phyloP scores from a whole-genome alignment of 495 filamentous ascomycete species.

The Neurospora sp. region DNA sequence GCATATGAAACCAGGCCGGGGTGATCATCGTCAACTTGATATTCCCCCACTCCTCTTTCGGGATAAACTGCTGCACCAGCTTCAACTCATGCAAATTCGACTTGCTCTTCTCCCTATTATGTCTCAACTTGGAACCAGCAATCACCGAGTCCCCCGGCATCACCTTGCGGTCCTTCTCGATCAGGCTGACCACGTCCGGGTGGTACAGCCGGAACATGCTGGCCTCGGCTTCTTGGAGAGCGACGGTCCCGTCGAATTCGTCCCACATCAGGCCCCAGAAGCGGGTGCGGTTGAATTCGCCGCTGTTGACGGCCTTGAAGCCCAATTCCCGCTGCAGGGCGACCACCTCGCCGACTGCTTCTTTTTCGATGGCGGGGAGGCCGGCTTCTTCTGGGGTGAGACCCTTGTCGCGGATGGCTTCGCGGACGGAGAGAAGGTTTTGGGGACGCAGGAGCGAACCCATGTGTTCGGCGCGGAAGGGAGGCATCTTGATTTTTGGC shows the following conservation, averaged over 20 bases:
- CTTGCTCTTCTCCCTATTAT: slow-evolving; percentile 50
- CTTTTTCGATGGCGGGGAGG: slow-evolving; percentile 48
- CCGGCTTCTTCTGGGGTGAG: slow-evolving; percentile 40
- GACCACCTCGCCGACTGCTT: slow-evolving; percentile 39
- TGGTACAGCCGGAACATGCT: slow-evolving; percentile 64
- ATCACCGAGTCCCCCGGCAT: slow-evolving; percentile 67
- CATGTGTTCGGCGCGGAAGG: slow-evolving; percentile 77
- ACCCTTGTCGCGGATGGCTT: slow-evolving; percentile 47
- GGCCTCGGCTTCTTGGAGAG: slow-evolving; percentile 59
- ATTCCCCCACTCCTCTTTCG: slow-evolving; percentile 48
- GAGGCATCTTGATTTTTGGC: slow-evolving; percentile 40
- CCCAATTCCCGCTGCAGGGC: slow-evolving; percentile 11
- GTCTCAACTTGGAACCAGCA: slow-evolving; percentile 62
- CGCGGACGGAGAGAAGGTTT: slow-evolving; percentile 52
- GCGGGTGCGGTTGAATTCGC: slow-evolving; percentile 62
- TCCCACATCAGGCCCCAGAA: slow-evolving; percentile 66
- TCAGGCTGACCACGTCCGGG: slow-evolving; percentile 69
- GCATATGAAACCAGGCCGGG: slow-evolving; percentile 62
- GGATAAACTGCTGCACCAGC: slow-evolving; percentile 51
- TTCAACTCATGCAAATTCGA: slow-evolving; percentile 60
- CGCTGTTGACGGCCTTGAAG: slow-evolving; percentile 58
- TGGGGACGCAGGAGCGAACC: slow-evolving; percentile 71
- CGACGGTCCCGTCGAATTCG: slow-evolving; percentile 50
- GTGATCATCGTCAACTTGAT: slow-evolving; percentile 66
- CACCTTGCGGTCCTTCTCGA: slow-evolving; percentile 44